Evolutionary conservation across 148 eudicot genomes (phyloP).

Genomic region (Rhododendron simsii): DNA sequence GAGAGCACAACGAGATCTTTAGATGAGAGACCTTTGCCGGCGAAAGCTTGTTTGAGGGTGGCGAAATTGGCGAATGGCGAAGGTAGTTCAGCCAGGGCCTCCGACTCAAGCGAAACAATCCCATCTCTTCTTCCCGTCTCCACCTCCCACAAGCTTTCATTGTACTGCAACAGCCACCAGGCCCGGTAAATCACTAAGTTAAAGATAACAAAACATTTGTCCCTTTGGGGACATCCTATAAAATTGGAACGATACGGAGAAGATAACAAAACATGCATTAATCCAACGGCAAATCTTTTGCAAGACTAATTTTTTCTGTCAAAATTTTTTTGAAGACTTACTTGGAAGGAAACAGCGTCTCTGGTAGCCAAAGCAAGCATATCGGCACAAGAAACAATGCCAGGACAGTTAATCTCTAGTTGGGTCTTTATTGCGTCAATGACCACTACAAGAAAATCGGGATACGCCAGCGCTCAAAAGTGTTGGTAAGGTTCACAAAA

Average conservation of each 20-base stretch:
- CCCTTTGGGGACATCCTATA: too few relatives aligned
- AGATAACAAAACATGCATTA: too few relatives aligned
- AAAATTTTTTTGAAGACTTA: background rate
- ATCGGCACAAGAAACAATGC: background rate
- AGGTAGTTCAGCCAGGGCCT: background rate
- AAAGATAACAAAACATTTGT: too few relatives aligned
- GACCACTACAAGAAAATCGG: too few relatives aligned
- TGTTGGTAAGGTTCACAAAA: too few relatives aligned
- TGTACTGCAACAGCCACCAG: background rate
- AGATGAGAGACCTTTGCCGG: background rate
- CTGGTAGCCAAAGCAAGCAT: background rate
- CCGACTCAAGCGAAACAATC: background rate
- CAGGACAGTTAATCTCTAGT: background rate
- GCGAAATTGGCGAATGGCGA: background rate
- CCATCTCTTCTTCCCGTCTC: background rate
- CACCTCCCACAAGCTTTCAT: background rate
- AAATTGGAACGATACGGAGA: too few relatives aligned
- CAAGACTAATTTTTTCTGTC: too few relatives aligned
- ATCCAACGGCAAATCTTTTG: background rate
- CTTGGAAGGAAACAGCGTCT: background rate
- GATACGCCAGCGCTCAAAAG: too few relatives aligned
- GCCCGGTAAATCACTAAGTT: too few relatives aligned
- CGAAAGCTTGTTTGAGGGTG: background rate
- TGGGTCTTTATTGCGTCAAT: background rate
- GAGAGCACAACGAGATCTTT: background rate